Base-by-base conservation (phyloP, 805 yeast genomes). In the Saccharomycopsis schoenii region DNA sequence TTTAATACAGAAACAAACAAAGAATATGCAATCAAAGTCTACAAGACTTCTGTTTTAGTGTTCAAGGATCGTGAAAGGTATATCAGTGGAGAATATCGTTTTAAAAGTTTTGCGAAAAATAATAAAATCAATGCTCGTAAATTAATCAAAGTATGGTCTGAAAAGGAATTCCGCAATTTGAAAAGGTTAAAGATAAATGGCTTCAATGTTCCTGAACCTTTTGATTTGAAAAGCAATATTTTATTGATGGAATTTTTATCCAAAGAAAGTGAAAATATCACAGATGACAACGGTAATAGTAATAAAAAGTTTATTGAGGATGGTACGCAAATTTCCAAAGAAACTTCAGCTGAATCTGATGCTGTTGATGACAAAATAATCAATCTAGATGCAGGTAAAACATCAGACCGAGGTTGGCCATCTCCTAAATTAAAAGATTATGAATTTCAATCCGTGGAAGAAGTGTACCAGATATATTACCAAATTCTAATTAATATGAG, bases 141-240 rank as follows among this genome's bases (percentile, higher is more conserved):
- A 70, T 93, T 94, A 97, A 97, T 94, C 64, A 90, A 89, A 72
- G 81, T 92, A 25, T 94, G 99, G 99, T 98, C 99, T 0, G 99
- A 94, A 71, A 94, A 94, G 70, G 99, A 94, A 74, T 93, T 92
- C 66, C 76, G 99, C 60, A 94, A 94, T 70, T 78, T 94, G 72
- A 93, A 89, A 71, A 80, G 99, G 69, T 77, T 94, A 21, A 76
- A 87, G 71, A 70, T 80, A 55, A 80, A 84, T 61, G 96, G 96
- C 0, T 87, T 94, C 41, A 94, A 96, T n/a, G 86, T 90, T 47
- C 99, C 99, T 0, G 88, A 89, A 70, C 99, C 99, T 0, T 73
- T 90, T 14, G 96, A 89, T 66, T 79, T 94, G 61, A 85, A 89
- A 68, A 83, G 91, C 37, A 97, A 94, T 73, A 97, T 94, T 1